A percentile compares a stretch with the other conserved stretches of the same genome.
Conservation (phyloP, 495 filamentous ascomycete species). For the Aspergillus nidulans region DNA sequence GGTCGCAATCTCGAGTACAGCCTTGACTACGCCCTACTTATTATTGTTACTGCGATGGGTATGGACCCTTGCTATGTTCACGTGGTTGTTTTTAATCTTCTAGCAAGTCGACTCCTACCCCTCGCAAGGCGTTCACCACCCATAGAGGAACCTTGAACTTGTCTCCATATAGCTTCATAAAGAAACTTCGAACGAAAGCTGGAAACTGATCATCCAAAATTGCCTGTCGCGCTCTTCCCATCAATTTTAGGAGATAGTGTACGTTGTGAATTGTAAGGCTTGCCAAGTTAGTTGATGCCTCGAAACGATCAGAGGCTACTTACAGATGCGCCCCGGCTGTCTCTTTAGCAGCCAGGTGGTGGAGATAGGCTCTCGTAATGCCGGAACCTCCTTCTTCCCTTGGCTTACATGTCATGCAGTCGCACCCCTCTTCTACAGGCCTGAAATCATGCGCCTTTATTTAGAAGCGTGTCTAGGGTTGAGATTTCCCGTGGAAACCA, state of each 20-base stretch:
- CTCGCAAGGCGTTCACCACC: constrained; percentile 76
- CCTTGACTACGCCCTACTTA: no score
- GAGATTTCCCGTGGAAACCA: constrained; percentile 73
- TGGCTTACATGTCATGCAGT: constrained; percentile 72
- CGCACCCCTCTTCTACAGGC: constrained; percentile 77
- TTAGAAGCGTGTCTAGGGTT: constrained; percentile 77
- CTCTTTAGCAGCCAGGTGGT: constrained; percentile 90
- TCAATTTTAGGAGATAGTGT: constrained; percentile 78
- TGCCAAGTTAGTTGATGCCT: constrained; percentile 12
- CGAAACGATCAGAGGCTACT: constrained; percentile 11
- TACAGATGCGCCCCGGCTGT: constrained; percentile 89
- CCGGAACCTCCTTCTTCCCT: constrained; percentile 67
- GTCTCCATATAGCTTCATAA: constrained; percentile 67
- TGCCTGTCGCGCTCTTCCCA: constrained; percentile 67
- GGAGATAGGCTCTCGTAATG: constrained; percentile 82
- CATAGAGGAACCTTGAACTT: constrained; percentile 68
- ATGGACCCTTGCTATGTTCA: not conserved
- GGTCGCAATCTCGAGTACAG: no score
- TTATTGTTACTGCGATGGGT: no score
- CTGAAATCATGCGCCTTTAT: constrained; percentile 73
- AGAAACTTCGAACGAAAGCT: constrained; percentile 72
- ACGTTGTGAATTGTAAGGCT: constrained; percentile 94
- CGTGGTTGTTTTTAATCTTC: constrained; percentile 20
- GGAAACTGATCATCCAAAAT: constrained; percentile 83
- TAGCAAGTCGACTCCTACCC: constrained; percentile 81